Evolutionary conservation across 352 stramenopile species (phyloP).

Genomic region (Phytophthora crassamura): DNA sequence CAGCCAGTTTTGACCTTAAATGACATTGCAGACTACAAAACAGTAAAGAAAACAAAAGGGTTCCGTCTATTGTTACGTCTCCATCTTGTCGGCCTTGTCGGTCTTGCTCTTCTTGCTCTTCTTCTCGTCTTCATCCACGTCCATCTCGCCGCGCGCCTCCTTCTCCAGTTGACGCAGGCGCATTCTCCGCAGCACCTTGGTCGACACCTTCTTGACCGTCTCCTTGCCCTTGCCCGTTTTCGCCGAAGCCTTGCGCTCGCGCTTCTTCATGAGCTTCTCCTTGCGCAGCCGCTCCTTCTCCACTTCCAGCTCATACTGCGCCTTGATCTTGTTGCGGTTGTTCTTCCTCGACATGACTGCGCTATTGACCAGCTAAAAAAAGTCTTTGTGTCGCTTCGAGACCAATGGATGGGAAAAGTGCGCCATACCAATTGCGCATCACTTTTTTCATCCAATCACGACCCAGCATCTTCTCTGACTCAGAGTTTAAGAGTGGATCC

Average conservation of each 20-base stretch:
- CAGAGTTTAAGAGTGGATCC: slow-evolving; percentile 23
- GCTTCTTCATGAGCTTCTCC: slow-evolving; percentile 77
- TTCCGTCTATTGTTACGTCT: slow-evolving; percentile 54
- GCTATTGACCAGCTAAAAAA: neutral
- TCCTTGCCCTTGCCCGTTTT: slow-evolving; percentile 45
- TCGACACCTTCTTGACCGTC: slow-evolving; percentile 79
- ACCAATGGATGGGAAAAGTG: slow-evolving; percentile 18
- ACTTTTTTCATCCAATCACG: slow-evolving; percentile 23
- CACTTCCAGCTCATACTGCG: slow-evolving; percentile 82
- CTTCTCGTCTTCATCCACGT: slow-evolving; percentile 41
- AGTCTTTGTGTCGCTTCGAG: slow-evolving; percentile 29
- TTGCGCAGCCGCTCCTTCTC: slow-evolving; percentile 75
- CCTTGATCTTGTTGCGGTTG: slow-evolving; percentile 82
- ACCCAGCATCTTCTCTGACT: neutral
- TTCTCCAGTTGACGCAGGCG: slow-evolving; percentile 64
- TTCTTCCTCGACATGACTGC: slow-evolving; percentile 79
- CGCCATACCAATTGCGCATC: slow-evolving; percentile 13
- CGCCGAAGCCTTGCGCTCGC: slow-evolving; percentile 40
- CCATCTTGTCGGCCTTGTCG: slow-evolving; percentile 56
- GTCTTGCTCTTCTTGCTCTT: slow-evolving; percentile 36
- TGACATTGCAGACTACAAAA: neutral
- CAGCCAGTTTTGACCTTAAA: slow-evolving; percentile 19
- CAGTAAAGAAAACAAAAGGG: neutral
- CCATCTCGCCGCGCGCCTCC: slow-evolving; percentile 52
- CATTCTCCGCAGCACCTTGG: slow-evolving; percentile 76